Evolutionary conservation across 257 asterid genomes (phyloP).

Genomic region (Lavandula angustifolia): DNA sequence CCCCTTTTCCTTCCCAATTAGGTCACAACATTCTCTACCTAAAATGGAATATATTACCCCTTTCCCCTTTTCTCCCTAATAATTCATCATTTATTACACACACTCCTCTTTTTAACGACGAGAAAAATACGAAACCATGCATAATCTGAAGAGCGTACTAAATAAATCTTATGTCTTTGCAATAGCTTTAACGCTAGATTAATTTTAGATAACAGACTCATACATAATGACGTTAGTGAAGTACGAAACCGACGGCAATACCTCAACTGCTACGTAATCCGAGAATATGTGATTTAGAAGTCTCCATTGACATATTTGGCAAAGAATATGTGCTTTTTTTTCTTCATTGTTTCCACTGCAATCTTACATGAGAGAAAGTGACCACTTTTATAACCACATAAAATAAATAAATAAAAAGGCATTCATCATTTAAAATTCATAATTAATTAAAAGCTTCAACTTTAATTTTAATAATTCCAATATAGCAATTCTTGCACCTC

Average conservation of each 20-base stretch:
- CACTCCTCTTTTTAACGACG: too few species aligned
- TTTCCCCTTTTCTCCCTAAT: neutral
- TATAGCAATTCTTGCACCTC: constrained; percentile 27
- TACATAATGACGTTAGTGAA: too few species aligned
- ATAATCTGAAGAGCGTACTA: too few species aligned
- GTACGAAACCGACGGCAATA: too few species aligned
- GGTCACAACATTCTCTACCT: constrained; percentile 58
- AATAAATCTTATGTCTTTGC: too few species aligned
- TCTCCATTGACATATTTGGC: constrained; percentile 9
- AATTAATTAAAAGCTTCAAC: constrained; percentile 28
- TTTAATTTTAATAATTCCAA: neutral
- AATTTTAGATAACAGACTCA: too few species aligned
- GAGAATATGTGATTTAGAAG: neutral
- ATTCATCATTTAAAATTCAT: neutral
- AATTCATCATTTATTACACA: constrained; percentile 9
- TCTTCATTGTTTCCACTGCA: constrained; percentile 38
- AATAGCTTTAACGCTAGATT: too few species aligned
- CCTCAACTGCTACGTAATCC: too few species aligned
- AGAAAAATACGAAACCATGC: too few species aligned
- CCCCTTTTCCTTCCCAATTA: constrained; percentile 52
- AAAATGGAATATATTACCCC: constrained; percentile 47
- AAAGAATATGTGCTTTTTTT: neutral
- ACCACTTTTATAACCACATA: constrained; percentile 2
- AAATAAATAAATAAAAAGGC: too few species aligned
- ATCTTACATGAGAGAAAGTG: constrained; percentile 41